Evolutionary conservation across 768 basidiomycete genomes (phyloP), one percentile per base, ranked within the genome.

Genomic region (Pleurotus sapidus): DNA sequence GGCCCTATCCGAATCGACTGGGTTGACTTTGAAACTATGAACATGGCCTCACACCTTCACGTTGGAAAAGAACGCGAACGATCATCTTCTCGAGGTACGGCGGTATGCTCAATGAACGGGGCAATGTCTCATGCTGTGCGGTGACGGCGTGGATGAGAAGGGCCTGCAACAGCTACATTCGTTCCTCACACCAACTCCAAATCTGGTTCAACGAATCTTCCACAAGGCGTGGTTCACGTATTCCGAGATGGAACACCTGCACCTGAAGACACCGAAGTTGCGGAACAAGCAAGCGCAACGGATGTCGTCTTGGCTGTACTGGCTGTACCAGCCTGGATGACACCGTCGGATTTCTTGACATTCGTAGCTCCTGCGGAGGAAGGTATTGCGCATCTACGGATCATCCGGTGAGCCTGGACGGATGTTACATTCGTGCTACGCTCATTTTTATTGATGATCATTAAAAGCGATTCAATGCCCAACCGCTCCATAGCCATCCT

Each of bases 281-380:
- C 69, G 24, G n/a, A 12, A 25, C 18, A 38, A n/a, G 72, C 75
- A 15, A 75, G 76, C n/a, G 70, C 75, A 24, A 91, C 90, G 60
- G 91, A 87, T 4, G 83, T 89, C 37, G 84, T 88, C 66, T 78
- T 98, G 0, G 95, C 84, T 37, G 89, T 99, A 3, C 81, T 98
- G 12, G 93, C 95, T 23, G 93, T 98, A 15, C 96, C 97, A 0
- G 79, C 92, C 1, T 95, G 91, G 88, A 95, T 98, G 89, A 88
- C 91, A 0, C 93, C 95, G 0, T 90, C 94, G 0, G 94, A 96
- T 70, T 93, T 99, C 62, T 79, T 97, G 45, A 82, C 87, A 14
- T 98, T 96, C 65, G 87, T 98, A 11, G 91, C 91, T 1, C 93
- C 93, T 3, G 94, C 90, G 18, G 81, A 87, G 5, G 93, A 93